These are phyloP conservation scores for Claviceps maximensis DNA, from an alignment of 2,329 filamentous ascomycete genomes.

Conservation along the genomic window DNA sequence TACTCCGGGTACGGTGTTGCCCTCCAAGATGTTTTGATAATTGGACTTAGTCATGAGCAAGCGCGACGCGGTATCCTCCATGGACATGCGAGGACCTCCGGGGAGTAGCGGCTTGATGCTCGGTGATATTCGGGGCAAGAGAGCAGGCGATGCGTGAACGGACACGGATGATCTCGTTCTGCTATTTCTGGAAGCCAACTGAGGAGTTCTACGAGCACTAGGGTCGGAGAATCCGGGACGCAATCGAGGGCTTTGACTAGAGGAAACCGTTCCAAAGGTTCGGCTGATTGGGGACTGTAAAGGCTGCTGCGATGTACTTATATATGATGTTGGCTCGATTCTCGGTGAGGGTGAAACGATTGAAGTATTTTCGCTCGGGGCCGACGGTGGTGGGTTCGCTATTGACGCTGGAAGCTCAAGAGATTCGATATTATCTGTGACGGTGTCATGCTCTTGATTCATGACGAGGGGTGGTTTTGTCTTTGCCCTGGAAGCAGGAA, in stretches of 20 bases:
- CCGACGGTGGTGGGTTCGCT: constrained; percentile 15
- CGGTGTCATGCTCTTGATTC: constrained; percentile 19
- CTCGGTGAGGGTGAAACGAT: constrained; percentile 23
- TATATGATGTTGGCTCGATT: constrained; percentile 28
- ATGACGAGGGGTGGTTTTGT: constrained; percentile 29
- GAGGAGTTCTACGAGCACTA: constrained; percentile 39
- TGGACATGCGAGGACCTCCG: constrained; percentile 35
- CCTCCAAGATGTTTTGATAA: constrained; percentile 93
- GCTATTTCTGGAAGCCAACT: constrained; percentile 40
- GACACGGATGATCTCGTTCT: constrained; percentile 66
- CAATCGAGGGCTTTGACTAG: constrained; percentile 53
- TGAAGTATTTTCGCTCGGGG: constrained; percentile 29
- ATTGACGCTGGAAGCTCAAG: constrained; percentile 62
- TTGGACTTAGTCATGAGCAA: constrained; percentile 91
- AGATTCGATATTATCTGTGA: constrained; percentile 41
- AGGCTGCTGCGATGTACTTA: constrained; percentile 36
- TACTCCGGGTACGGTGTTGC: constrained; percentile 78
- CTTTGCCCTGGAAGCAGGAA: constrained; percentile 43
- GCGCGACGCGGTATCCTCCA: constrained; percentile 51
- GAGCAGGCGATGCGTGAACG: constrained; percentile 69
- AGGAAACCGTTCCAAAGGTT: constrained; percentile 31
- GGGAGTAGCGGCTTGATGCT: constrained; percentile 87
- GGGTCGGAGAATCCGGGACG: constrained; percentile 33
- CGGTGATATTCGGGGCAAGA: constrained; percentile 81
- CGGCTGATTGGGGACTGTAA: constrained; percentile 37